Conservation (phyloP, 768 basidiomycete species). For the Auriscalpium orientale region DNA sequence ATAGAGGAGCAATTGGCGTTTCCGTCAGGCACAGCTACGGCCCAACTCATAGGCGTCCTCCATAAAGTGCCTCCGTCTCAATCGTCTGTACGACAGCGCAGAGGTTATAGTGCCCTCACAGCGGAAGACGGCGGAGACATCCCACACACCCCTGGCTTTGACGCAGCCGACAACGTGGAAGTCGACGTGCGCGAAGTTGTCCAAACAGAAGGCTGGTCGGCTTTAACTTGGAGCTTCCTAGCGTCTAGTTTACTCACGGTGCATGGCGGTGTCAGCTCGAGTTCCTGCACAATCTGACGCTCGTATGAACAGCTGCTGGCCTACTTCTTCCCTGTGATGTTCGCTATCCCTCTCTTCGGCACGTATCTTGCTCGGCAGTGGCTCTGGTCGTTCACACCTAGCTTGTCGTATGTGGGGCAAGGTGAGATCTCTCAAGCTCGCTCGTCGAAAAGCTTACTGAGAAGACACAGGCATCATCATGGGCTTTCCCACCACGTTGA, state of each 20-base stretch:
- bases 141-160: constrained; percentile 18
- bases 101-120: constrained; percentile 44
- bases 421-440: constrained; percentile 32
- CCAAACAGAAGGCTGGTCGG: constrained; percentile 67
- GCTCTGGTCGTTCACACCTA: constrained; percentile 92
- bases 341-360: constrained; percentile 82
- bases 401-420: constrained; percentile 88
- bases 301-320: constrained; percentile 55
- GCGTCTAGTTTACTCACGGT: constrained; percentile 75
- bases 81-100: constrained; percentile 43
- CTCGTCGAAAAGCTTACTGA: background rate
- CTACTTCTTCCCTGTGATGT: constrained; percentile 86
- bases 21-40: constrained; percentile 93
- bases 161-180: constrained; percentile 14
- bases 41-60: constrained; percentile 87
- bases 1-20: constrained; percentile 92
- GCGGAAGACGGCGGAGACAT: constrained; percentile 23
- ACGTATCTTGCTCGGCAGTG: constrained; percentile 76
- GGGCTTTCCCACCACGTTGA: constrained; percentile 90
- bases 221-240: constrained; percentile 71
- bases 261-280: constrained; percentile 18
- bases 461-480: constrained; percentile 75
- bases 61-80: constrained; percentile 65
- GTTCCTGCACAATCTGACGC: background rate
- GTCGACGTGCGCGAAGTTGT: constrained; percentile 37